Evolutionary conservation across 495 filamentous ascomycete genomes (phyloP).

Genomic region (Aspergillus cavernicola): DNA sequence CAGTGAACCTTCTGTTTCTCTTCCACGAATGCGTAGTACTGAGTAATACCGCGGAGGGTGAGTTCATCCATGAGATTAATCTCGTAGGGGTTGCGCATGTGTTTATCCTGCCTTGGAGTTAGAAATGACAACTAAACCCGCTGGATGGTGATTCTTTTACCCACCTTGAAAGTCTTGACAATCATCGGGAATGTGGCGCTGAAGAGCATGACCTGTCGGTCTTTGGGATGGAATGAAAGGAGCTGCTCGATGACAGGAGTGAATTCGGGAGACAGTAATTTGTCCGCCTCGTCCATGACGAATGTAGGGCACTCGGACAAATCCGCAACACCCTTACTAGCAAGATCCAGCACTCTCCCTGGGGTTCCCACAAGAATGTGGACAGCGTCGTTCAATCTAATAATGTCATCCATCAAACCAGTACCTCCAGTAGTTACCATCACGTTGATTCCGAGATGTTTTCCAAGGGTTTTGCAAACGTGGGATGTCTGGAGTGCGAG

Average conservation of each 20-base stretch:
- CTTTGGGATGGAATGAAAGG: constrained; percentile 87
- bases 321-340: constrained; percentile 92
- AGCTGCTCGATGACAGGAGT: constrained; percentile 96
- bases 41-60: constrained; percentile 94
- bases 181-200: constrained; percentile 95
- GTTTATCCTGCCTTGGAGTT: constrained; percentile 63
- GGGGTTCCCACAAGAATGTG: constrained; percentile 98
- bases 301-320: constrained; percentile 95
- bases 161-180: constrained; percentile 89
- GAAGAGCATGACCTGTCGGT: constrained; percentile 98
- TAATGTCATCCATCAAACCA: constrained; percentile 91
- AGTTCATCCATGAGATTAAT: constrained; percentile 99
- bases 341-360: constrained; percentile 89
- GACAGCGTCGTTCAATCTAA: constrained; percentile 87
- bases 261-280: constrained; percentile 92
- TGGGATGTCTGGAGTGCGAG: constrained; percentile 98
- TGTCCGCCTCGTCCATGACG: constrained; percentile 99
- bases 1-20: constrained; percentile 99
- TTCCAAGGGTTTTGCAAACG: constrained; percentile 96
- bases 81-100: constrained; percentile 92
- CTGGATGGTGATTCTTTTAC: constrained; percentile 1
- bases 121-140: not conserved
- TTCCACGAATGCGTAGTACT: constrained; percentile 98
- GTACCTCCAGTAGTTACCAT: constrained; percentile 99
- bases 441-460: constrained; percentile 94